Conservation (phyloP, 2,329 filamentous ascomycete species). For the Magnaporthiopsis incrustans region DNA sequence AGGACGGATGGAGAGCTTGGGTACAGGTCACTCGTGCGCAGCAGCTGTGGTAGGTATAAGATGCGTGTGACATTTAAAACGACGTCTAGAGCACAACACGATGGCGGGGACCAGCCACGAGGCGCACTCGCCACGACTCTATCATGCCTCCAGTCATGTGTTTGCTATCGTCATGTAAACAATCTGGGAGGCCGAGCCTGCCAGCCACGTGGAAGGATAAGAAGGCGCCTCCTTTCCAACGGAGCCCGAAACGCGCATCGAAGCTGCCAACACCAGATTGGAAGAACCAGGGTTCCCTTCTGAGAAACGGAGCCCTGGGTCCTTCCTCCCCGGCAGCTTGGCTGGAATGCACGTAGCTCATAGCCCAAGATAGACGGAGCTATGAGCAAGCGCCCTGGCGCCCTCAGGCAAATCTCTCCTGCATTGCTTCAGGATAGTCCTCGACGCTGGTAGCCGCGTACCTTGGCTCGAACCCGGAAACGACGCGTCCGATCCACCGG, state of each 20-base stretch:
- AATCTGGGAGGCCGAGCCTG: background rate
- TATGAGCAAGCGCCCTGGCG: background rate
- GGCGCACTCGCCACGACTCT: background rate
- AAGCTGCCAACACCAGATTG: no score
- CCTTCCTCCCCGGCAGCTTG: no score
- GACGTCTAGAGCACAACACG: no score
- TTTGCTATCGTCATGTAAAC: background rate
- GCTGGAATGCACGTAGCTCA: background rate
- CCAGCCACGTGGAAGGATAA: background rate
- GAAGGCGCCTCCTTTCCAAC: no score
- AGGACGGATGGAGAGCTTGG: background rate
- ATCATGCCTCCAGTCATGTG: background rate
- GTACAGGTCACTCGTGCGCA: background rate
- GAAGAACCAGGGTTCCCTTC: no score
- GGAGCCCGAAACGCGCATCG: no score
- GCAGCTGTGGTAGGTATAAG: no score
- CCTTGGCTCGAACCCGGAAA: slow-evolving; percentile 22
- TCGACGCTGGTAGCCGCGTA: slow-evolving; percentile 24
- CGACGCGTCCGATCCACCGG: slow-evolving; percentile 24
- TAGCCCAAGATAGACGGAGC: no score
- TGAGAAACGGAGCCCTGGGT: no score
- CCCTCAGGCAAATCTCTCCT: background rate
- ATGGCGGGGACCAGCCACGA: background rate
- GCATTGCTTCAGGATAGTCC: slow-evolving; percentile 6
- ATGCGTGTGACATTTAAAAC: no score